These are phyloP conservation scores for Nothophaeocryptopus gaeumannii DNA, from an alignment of 2,329 filamentous ascomycete genomes.

Conservation along the genomic window DNA sequence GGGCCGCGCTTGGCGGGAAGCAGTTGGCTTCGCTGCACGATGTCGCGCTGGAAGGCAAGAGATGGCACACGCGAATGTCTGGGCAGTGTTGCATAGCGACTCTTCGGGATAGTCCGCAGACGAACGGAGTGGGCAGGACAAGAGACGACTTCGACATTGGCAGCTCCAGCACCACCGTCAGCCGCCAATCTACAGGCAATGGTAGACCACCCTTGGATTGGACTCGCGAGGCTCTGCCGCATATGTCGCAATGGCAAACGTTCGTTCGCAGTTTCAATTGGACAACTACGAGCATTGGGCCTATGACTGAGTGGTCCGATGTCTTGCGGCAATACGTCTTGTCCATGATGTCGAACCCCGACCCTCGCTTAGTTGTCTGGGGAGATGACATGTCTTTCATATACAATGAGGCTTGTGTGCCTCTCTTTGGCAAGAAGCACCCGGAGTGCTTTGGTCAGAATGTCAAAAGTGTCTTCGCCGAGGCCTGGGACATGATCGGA, in stretches of 20 bases:
- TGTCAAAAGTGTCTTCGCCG: slow-evolving; percentile 20
- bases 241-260: slow-evolving; percentile 25
- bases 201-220: slow-evolving; percentile 24
- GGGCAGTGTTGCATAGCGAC: slow-evolving; percentile 12
- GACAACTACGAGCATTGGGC: slow-evolving; percentile 29
- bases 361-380: slow-evolving; percentile 33
- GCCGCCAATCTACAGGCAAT: neutral
- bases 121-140: neutral
- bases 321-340: slow-evolving; percentile 26
- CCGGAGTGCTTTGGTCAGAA: slow-evolving; percentile 24
- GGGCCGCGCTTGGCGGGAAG: neutral
- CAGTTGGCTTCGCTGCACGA: slow-evolving; percentile 12
- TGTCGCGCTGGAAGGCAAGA: slow-evolving; percentile 9
- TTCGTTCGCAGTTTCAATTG: slow-evolving; percentile 32
- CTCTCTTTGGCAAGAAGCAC: slow-evolving; percentile 28
- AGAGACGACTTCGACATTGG: neutral
- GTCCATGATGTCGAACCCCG: slow-evolving; percentile 31
- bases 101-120: slow-evolving; percentile 3
- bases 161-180: neutral
- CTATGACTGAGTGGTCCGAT: slow-evolving; percentile 29
- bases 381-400: slow-evolving; percentile 34
- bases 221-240: slow-evolving; percentile 25
- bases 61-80: slow-evolving; percentile 19
- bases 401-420: slow-evolving; percentile 32
- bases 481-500: slow-evolving; percentile 23